phyloP scores from a whole-genome alignment of 805 yeast genomes.

The Hanseniaspora taiwanica region DNA sequence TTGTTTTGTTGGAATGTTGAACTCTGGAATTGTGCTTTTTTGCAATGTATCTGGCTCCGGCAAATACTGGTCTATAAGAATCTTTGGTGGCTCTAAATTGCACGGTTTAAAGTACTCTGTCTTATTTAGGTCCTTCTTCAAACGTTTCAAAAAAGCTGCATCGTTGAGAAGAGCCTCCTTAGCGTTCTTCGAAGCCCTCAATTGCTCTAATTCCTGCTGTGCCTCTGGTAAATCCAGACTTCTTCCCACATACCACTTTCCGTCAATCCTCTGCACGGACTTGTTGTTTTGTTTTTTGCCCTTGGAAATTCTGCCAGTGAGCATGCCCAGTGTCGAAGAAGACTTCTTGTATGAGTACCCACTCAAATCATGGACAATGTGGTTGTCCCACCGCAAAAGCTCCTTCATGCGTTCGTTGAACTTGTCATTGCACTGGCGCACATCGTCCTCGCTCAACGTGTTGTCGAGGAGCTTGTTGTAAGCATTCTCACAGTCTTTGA shows the following conservation, averaged over 20 bases:
- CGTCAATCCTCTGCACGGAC: conserved; percentile 27
- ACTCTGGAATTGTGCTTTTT: too few species aligned
- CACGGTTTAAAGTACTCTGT: too few species aligned
- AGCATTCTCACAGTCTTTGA: conserved; percentile 49
- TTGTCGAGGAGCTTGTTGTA: conserved; percentile 54
- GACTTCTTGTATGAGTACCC: conserved; percentile 27
- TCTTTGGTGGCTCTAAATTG: too few species aligned
- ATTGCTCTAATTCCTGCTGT: conserved; percentile 30
- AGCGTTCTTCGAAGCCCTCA: conserved; percentile 15
- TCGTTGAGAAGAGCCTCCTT: conserved; percentile 9
- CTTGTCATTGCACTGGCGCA: conserved; percentile 64
- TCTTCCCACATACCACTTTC: conserved; percentile 69
- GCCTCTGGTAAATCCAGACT: conserved; percentile 75
- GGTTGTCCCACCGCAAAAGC: conserved; percentile 66
- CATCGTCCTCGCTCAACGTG: conserved; percentile 40
- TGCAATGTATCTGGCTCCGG: too few species aligned
- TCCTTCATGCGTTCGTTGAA: conserved; percentile 56
- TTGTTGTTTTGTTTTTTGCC: conserved; percentile 1
- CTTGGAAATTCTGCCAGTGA: conserved; percentile 13
- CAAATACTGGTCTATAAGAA: too few species aligned
- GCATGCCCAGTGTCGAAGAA: conserved; percentile 10
- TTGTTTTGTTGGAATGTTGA: conserved; percentile 20
- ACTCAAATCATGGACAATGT: conserved; percentile 46
- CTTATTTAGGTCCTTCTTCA: conserved; percentile 11
- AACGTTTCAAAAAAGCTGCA: conserved; percentile 1